Base-by-base conservation (phyloP, 805 yeast genomes). In the Candida coquimbonensis region DNA sequence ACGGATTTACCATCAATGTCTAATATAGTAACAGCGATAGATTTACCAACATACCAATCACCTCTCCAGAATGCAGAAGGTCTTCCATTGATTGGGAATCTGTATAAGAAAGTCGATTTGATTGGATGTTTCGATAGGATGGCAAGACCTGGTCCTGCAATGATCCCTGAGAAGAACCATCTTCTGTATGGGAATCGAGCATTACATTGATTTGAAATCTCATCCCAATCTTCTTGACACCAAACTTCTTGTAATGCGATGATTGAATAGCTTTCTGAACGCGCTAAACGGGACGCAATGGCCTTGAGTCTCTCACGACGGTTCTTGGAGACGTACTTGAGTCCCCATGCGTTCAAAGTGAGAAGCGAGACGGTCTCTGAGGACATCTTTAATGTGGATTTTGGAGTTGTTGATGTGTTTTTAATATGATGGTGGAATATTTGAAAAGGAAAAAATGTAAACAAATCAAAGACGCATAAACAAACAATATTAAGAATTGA, bases 31-130 rank as follows among this genome's bases (percentile, higher is more conserved):
- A 88, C 79, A 1, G 95, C 84, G 17, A 88, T 77, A 9, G 91
- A 76, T 61, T 93, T 93, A 9, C 99, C 99, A 21, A 93, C 99
- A 53, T 78, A 87, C 96, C 97, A 93, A 62, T 93, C 99, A 34
- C 99, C 99, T 48, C 98, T 70, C 68, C 78, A 83, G 52, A 93
- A 83, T 0, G 99, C 99, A 37, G 88, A 79, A 2, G 98, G 96
- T 43, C 96, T 71, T 2, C 99, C 99, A 62, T 91, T 93, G 50
- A 93, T 77, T 0, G 97, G 95, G 59, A 87, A 93, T 19, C 95
- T 69, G 59, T 86, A 84, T 40, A 93, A 64, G 59, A 84, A 86
- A 0, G 96, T 79, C 14, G 81, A 77, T 41, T 74, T 82, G 34
- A 93, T 88, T 4, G 97, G 96, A 50, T 85, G 76, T 52, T 85